Evolutionary conservation across 805 yeast species (phyloP), one percentile per base, ranked within the genome.

Genomic region (Kodamaea kaohsiungensis): DNA sequence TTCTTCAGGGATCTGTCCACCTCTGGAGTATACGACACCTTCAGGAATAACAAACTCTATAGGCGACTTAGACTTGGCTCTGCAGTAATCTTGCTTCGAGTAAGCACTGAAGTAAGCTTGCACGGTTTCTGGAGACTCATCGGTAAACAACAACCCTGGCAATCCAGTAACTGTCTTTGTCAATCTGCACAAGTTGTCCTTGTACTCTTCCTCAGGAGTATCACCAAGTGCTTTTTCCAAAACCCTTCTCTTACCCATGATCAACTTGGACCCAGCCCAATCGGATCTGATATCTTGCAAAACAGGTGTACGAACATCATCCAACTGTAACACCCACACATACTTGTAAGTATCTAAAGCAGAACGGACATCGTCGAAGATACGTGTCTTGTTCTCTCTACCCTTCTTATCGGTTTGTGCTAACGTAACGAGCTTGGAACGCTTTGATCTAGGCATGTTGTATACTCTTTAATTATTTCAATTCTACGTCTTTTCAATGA

Each of bases 351-450:
- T 77, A 61, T 95, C 98, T 56, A 95, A 80, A 16, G 88, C 85
- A 56, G 81, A 81, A 75, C 97, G 86, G 51, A 95, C 86, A 59
- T 91, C 97, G 66, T 92, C 97, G 62, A 91, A 95, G 61, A 93
- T 85, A 65, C 93, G 81, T 62, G 85, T 93, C 71, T 95, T 95
- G 75, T 91, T 91, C 64, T 90, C 98, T 61, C 87, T 86, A 49
- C 97, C 97, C 69, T 95, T 95, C 74, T 91, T 95, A 62, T 91
- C 98, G 59, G 98, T 93, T 69, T 93, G 93, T 39, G 99, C 95
- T 63, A 95, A 80, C 12, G 98, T 89, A 57, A 95, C 96, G 63
- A 92, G 86, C 85, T 90, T 95, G 62, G 97, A 88, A 83, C 98
- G 93, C 71, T 86, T 92, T 38, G 98, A 91, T 82, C 96, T 90